Evolutionary conservation across 139 green algal species (phyloP).

Genomic region (Chlamydomonas schloesseri): DNA sequence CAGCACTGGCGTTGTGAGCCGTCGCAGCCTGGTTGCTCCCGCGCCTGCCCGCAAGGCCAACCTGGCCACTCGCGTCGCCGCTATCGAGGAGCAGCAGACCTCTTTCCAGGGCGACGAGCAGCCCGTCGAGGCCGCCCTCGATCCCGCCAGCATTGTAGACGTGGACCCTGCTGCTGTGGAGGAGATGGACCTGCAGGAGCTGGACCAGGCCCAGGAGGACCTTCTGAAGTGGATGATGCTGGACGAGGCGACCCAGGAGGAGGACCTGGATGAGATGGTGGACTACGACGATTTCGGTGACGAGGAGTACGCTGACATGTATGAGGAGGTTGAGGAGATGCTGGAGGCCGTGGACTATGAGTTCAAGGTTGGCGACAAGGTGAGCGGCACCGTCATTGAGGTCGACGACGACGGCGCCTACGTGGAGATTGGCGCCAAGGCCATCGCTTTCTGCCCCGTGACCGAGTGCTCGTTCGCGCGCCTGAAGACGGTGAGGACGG

Average conservation of each 20-base stretch:
- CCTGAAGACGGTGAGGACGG: slow-evolving; percentile 60
- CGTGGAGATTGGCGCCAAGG: slow-evolving; percentile 96
- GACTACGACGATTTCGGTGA: slow-evolving; percentile 69
- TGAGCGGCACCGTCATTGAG: slow-evolving; percentile 82
- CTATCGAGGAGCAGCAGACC: slow-evolving; percentile 58
- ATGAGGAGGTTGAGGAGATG: slow-evolving; percentile 69
- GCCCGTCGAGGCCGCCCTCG: slow-evolving; percentile 14
- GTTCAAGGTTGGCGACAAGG: slow-evolving; percentile 75
- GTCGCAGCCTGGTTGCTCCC: slow-evolving; percentile 23
- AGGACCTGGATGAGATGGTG: slow-evolving; percentile 69
- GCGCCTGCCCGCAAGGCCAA: not conserved
- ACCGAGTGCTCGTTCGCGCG: slow-evolving; percentile 82
- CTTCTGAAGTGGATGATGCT: slow-evolving; percentile 69
- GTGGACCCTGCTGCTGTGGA: slow-evolving; percentile 33
- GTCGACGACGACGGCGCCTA: slow-evolving; percentile 90
- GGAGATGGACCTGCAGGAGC: slow-evolving; percentile 60
- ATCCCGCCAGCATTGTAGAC: slow-evolving; percentile 1
- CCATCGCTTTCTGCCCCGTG: slow-evolving; percentile 84
- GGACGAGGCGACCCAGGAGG: slow-evolving; percentile 55
- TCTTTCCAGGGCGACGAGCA: slow-evolving; percentile 49
- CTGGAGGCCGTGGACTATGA: slow-evolving; percentile 62
- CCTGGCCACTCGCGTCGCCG: slow-evolving; percentile 50
- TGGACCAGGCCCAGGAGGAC: slow-evolving; percentile 67
- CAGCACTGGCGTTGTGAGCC: not conserved
- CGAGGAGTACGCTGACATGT: slow-evolving; percentile 58